phyloP scores from a whole-genome alignment of 345 rosid species.

The Xanthoceras sorbifolium region DNA sequence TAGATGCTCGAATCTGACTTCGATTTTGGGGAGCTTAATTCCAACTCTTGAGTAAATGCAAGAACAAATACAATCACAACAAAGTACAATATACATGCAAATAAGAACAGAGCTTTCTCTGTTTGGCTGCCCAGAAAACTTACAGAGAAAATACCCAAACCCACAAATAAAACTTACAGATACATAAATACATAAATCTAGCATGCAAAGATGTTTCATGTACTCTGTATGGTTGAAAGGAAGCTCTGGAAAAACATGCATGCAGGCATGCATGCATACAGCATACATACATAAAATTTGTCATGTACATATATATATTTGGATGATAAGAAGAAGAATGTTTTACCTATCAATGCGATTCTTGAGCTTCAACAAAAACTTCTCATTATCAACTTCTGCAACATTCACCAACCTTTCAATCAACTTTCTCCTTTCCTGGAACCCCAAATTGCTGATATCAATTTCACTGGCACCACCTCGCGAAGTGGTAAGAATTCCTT shows the following conservation, averaged over 20 bases:
- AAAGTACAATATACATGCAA: not conserved
- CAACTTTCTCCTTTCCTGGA: conserved; percentile 28
- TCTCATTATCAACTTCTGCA: conserved; percentile 42
- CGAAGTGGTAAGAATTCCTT: conserved; percentile 36
- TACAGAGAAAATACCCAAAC: no score
- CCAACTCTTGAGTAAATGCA: conserved; percentile 34
- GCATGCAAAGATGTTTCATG: not conserved
- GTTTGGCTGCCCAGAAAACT: conserved; percentile 5
- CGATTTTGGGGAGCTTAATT: conserved; percentile 21
- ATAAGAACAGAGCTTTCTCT: conserved; percentile 8
- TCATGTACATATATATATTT: not conserved
- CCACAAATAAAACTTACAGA: no score
- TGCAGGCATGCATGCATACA: not conserved
- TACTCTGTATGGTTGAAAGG: not conserved
- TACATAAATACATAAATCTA: not conserved
- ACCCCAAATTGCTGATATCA: conserved; percentile 27
- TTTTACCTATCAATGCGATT: conserved; percentile 35
- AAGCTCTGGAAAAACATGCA: not conserved
- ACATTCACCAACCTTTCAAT: conserved; percentile 35
- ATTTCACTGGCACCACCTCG: conserved; percentile 25
- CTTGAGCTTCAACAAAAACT: conserved; percentile 36
- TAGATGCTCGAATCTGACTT: conserved; percentile 45
- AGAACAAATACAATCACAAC: not conserved
- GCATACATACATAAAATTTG: not conserved
- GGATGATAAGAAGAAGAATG: no score